Conservation (phyloP, 345 rosid genomes). For the Aquilaria malaccensis region DNA sequence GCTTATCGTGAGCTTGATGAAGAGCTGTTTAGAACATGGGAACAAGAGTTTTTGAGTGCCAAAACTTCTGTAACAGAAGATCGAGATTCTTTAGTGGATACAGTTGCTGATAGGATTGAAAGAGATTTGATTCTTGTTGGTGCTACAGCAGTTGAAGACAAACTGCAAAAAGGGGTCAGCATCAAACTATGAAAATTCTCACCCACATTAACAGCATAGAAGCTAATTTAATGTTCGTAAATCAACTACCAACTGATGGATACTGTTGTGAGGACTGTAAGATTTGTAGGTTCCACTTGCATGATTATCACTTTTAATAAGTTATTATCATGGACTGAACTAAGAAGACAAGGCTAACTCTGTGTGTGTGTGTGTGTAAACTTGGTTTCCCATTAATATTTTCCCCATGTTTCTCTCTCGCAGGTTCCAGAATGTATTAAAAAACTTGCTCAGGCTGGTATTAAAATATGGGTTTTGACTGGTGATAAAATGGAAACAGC, state of each 20-base stretch:
- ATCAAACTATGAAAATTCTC: constrained; percentile 2
- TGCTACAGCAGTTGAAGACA: constrained; percentile 85
- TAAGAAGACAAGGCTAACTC: background rate
- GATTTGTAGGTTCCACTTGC: background rate
- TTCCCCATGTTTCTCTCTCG: constrained; percentile 6
- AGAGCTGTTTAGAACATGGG: constrained; percentile 53
- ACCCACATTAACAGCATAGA: too few relatives aligned
- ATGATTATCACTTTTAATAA: background rate
- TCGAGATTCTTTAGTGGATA: constrained; percentile 41
- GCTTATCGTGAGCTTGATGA: constrained; percentile 57
- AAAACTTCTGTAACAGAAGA: constrained; percentile 41
- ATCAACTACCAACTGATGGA: background rate
- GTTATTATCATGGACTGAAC: background rate
- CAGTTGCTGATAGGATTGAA: constrained; percentile 56
- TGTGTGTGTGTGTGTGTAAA: too few relatives aligned
- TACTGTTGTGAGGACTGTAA: background rate
- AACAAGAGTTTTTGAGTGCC: constrained; percentile 45
- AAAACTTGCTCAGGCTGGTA: constrained; percentile 61
- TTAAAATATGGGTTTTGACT: constrained; percentile 75
- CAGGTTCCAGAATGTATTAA: constrained; percentile 74
- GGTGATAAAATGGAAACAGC: constrained; percentile 90
- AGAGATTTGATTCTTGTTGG: constrained; percentile 67
- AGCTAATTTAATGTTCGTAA: background rate
- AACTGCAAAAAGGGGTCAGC: constrained; percentile 67
- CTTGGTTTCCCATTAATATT: background rate